A percentile compares a stretch with the other conserved stretches of the same genome.
phyloP scores from a whole-genome alignment of 805 yeast genomes.

The Candida verbasci region DNA sequence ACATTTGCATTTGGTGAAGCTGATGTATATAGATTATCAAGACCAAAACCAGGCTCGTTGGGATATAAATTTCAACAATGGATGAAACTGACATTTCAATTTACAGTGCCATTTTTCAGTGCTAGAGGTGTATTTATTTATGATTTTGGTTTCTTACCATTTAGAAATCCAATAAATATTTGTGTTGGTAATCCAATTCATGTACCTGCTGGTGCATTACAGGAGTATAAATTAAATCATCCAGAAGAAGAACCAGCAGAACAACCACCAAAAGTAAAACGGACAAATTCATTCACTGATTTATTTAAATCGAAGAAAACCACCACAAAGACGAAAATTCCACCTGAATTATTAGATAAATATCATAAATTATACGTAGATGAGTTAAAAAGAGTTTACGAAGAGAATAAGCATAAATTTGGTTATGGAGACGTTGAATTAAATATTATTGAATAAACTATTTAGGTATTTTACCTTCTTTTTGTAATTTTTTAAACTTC shows the following conservation, averaged over 20 bases:
- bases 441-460: slow-evolving; percentile 21
- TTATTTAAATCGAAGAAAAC: slow-evolving; percentile 19
- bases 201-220: slow-evolving; percentile 42
- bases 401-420: slow-evolving; percentile 57
- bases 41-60: slow-evolving; percentile 37
- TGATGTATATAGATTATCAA: slow-evolving; percentile 43
- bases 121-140: slow-evolving; percentile 92
- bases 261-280: slow-evolving; percentile 1
- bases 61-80: slow-evolving; percentile 61
- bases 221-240: slow-evolving; percentile 25
- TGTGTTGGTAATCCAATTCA: slow-evolving; percentile 69
- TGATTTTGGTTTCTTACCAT: slow-evolving; percentile 88
- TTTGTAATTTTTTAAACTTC: slow-evolving; percentile 26
- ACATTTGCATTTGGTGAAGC: slow-evolving; percentile 90
- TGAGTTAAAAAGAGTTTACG: slow-evolving; percentile 59
- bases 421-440: slow-evolving; percentile 47
- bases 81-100: slow-evolving; percentile 68
- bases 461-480: slow-evolving; percentile 18
- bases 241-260: slow-evolving; percentile 22
- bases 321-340: slow-evolving; percentile 24
- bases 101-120: slow-evolving; percentile 86
- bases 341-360: slow-evolving; percentile 48
- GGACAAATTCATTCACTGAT: slow-evolving; percentile 24
- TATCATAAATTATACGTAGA: slow-evolving; percentile 70
- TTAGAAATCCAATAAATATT: slow-evolving; percentile 70